A percentile compares a stretch with the other conserved stretches of the same genome.
These are phyloP conservation scores for Salvia miltiorrhiza DNA, from an alignment of 257 asterid genomes.

Conservation along the genomic window DNA sequence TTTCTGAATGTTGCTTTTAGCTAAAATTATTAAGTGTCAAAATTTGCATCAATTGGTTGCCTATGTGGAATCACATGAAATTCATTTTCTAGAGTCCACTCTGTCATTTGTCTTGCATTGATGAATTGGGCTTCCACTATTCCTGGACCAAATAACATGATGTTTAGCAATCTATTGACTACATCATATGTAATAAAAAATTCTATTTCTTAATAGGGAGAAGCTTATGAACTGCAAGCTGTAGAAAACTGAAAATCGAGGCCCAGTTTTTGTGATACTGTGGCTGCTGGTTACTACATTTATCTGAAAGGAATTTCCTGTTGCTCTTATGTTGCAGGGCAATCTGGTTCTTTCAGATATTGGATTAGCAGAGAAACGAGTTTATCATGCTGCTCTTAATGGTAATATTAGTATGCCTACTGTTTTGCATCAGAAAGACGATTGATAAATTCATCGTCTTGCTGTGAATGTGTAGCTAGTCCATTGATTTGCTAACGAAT, in stretches of 20 bases:
- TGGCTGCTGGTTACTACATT: too few relatives aligned
- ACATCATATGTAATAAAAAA: not conserved
- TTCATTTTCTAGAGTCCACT: not conserved
- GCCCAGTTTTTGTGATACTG: too few relatives aligned
- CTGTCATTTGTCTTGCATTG: constrained; percentile 9
- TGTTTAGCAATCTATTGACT: not conserved
- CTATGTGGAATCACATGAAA: not conserved
- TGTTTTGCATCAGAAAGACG: too few relatives aligned
- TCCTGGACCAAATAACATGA: not conserved
- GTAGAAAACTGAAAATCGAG: not conserved
- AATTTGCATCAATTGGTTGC: constrained; percentile 5
- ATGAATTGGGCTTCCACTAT: not conserved
- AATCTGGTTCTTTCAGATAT: too few relatives aligned
- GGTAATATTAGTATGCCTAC: too few relatives aligned
- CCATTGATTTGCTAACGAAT: too few relatives aligned
- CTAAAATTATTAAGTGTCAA: not conserved
- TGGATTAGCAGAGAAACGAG: too few relatives aligned
- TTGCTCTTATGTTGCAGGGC: too few relatives aligned
- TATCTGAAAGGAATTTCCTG: too few relatives aligned
- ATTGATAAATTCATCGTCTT: too few relatives aligned
- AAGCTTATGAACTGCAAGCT: constrained; percentile 17
- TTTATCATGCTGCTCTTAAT: too few relatives aligned
- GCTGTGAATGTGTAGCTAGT: too few relatives aligned
- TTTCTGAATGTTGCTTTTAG: constrained; percentile 35
- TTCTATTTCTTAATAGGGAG: not conserved